phyloP scores from a whole-genome alignment of 2,329 filamentous ascomycete genomes.

The Stagonosporopsis cucurbitacearum region DNA sequence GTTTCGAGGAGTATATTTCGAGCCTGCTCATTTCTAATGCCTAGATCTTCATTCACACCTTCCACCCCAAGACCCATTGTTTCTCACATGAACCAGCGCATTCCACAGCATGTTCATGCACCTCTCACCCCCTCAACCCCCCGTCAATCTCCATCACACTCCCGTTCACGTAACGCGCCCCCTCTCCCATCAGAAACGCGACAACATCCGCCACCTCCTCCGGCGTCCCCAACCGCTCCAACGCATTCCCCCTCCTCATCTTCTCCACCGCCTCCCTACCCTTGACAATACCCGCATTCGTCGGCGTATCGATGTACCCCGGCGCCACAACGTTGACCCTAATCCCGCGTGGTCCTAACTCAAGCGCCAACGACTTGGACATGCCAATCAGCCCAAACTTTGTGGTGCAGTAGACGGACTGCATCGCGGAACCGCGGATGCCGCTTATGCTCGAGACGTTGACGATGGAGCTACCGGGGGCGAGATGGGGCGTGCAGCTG shows the following conservation, averaged over 20 bases:
- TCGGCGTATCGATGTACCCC: conserved; percentile 57
- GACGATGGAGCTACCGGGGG: conserved; percentile 30
- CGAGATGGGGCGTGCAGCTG: conserved; percentile 49
- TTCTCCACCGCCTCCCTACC: conserved; percentile 54
- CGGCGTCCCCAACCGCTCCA: conserved; percentile 53
- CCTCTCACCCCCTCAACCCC: conserved; percentile 40
- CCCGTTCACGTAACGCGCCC: conserved; percentile 56
- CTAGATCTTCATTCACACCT: not conserved
- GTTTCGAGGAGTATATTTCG: not conserved
- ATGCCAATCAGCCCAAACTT: conserved; percentile 47
- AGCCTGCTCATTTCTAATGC: not conserved
- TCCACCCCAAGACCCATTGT: not conserved
- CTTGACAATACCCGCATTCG: conserved; percentile 58
- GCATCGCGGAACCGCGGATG: conserved; percentile 32
- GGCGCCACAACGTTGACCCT: conserved; percentile 42
- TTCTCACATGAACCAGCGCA: too few species aligned
- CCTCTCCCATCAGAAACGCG: conserved; percentile 56
- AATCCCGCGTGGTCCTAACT: conserved; percentile 41
- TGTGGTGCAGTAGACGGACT: conserved; percentile 45
- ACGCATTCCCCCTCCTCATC: conserved; percentile 50
- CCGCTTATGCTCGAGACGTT: conserved; percentile 41
- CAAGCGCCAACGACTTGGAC: conserved; percentile 41
- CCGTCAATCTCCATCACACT: conserved; percentile 59
- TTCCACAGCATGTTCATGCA: conserved; percentile 4
- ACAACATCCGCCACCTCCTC: conserved; percentile 60